phyloP scores from a whole-genome alignment of 2,329 filamentous ascomycete species.

The Talaromyces pinophilus region DNA sequence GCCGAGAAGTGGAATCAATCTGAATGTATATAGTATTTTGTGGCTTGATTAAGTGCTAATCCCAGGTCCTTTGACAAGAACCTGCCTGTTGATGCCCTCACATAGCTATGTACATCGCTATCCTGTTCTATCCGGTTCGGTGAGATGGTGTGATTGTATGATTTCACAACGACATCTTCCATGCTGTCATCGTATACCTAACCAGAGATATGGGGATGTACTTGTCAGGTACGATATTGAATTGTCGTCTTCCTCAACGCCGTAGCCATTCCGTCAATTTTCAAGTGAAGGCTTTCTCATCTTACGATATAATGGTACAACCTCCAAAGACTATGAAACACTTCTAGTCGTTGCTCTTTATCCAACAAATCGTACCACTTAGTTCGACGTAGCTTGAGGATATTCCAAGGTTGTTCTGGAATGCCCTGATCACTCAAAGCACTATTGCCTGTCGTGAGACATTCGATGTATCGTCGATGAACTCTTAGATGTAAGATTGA shows the following conservation, averaged over 20 bases:
- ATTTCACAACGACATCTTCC: no score
- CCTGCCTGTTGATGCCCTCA: background rate
- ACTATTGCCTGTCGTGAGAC: conserved; percentile 50
- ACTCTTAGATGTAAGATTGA: conserved; percentile 60
- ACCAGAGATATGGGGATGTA: no score
- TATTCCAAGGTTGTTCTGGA: conserved; percentile 50
- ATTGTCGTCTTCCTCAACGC: background rate
- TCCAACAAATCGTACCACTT: conserved; percentile 62
- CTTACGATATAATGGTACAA: conserved; percentile 57
- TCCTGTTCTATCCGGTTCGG: no score
- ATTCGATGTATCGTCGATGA: conserved; percentile 58
- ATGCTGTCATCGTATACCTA: no score
- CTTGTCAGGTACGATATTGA: no score
- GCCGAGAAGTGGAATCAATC: background rate
- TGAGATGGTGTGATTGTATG: no score
- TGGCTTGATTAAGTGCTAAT: background rate
- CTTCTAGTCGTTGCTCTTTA: conserved; percentile 55
- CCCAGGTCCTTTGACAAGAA: background rate
- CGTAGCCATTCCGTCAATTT: no score
- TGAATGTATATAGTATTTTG: background rate
- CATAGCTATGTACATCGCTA: background rate
- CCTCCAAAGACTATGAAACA: conserved; percentile 59
- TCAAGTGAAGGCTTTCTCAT: conserved; percentile 10
- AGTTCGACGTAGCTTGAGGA: conserved; percentile 56
- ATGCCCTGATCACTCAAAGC: conserved; percentile 28